Base-by-base conservation (phyloP, 176 grass and related monocot species). In the Juncus effusus region DNA sequence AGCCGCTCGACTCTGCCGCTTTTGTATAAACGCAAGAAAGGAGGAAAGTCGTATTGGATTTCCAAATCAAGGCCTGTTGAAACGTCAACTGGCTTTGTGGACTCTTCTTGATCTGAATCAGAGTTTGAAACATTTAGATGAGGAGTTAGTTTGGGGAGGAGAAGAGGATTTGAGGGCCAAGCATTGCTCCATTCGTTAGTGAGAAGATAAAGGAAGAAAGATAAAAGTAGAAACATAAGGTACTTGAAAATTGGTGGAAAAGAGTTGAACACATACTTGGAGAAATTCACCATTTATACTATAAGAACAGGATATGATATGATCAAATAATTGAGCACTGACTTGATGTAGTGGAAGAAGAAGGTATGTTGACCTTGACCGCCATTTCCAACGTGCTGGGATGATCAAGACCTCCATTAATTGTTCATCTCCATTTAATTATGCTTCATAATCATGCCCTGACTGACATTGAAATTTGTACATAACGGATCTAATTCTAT, bases 1-100 rank as follows among this genome's bases (percentile, higher is more conserved):
- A 90, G 67, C 42, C 86, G 74, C n/a, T 85, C 60, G 42, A 90
- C 40, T 61, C 86, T 74, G 5, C 82, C 86, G 59, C 86, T 82
- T 76, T 76, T 85, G 86, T 90, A 90, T 28, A 85, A 8, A 58
- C 80, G 47, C 59, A 90, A 78, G 78, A 63, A 85, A 49, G 82
- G 78, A 19, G 74, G 54, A 77, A 90, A 90, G 16, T 85, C 82
- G 69, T 81, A 85, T 10, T 63, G 68, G 78, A 85, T 75, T 47
- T 71, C 13, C 75, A 45, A 56, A 74, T 90, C 61, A 13, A 63
- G 77, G 69, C 66, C 86, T 81, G 78, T 85, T 65, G 78, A 72
- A 57, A 59, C 0, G 9, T 47, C 44, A 3, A 49, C 70, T 3
- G 72, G 36, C 2, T 42, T 7, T 10, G 19, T 3, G 42, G 54